phyloP scores from a whole-genome alignment of 2,329 filamentous ascomycete species.

The Colletotrichum echinochloae region DNA sequence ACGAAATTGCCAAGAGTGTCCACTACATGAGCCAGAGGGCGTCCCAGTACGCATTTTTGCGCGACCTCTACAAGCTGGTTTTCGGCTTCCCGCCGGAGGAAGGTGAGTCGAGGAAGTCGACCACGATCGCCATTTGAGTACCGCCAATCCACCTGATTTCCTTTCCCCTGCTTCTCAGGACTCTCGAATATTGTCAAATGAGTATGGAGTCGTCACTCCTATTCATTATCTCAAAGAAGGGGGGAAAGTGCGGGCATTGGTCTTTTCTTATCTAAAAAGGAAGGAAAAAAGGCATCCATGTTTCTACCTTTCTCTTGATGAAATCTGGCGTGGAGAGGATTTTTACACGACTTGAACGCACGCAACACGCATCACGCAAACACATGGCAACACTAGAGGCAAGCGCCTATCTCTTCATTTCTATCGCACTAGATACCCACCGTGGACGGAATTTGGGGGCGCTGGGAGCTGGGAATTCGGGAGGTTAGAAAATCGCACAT shows the following conservation, averaged over 20 bases:
- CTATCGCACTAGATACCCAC: constrained; percentile 43
- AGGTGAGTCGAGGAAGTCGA: constrained; percentile 73
- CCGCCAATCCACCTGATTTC: neutral
- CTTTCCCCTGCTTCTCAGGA: neutral
- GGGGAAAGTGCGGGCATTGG: neutral
- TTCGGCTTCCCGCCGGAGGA: constrained; percentile 89
- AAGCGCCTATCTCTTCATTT: constrained; percentile 39
- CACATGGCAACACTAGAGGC: constrained; percentile 15
- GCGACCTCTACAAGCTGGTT: constrained; percentile 85
- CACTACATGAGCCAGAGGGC: constrained; percentile 77
- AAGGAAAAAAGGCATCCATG: neutral
- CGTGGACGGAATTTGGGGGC: constrained; percentile 40
- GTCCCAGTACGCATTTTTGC: constrained; percentile 81
- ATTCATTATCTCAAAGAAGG: constrained; percentile 5
- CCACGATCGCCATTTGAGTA: constrained; percentile 69
- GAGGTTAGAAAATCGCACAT: constrained; percentile 29
- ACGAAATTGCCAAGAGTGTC: constrained; percentile 85
- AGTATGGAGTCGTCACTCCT: neutral
- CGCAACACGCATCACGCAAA: constrained; percentile 2
- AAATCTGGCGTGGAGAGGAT: constrained; percentile 1
- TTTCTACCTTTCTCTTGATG: neutral
- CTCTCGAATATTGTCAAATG: neutral
- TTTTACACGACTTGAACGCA: neutral
- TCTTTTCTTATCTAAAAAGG: neutral
- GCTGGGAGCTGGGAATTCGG: constrained; percentile 18